Evolutionary conservation across 2,329 filamentous ascomycete genomes (phyloP), one percentile per base, ranked within the genome.

Genomic region (Apiospora pterosperma): DNA sequence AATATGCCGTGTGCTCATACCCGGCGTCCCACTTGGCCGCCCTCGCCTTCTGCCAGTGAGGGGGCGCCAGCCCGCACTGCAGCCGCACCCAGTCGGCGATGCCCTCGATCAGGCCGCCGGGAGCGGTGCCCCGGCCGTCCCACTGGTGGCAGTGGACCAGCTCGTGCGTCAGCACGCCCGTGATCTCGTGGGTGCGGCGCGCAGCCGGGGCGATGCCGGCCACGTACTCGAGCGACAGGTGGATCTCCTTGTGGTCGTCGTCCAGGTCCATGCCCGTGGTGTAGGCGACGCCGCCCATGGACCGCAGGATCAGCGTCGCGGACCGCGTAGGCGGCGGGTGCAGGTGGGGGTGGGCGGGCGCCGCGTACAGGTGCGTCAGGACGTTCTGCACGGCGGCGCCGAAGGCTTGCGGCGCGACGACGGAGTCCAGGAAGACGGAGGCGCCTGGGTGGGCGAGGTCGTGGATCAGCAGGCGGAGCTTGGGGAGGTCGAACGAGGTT

Each of bases 71-170:
- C 0, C 85, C 85, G 61, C 89, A 89, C 68, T 87, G 88, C 66
- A 98, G 79, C 2, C 95, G 86, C 28, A 98, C 94, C 87, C 92
- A 98, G 78, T 98, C 96, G 23, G 95, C 95, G 62, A 98, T 88
- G 0, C 95, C 95, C 77, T 98, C 95, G 64, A 97, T 90, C 59
- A 98, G 78, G 0, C 96, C 96, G 0, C 90, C 90, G 0, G 91
- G 91, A 52, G 88, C 87, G 5, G 80, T 80, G 1, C 82, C 83
- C 23, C 71, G 80, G 2, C 83, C 90, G 70, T 92, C 90, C 78
- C 92, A 91, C 77, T 98, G 95, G 79, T 91, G 96, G 79, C 93
- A 97, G 80, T 98, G 96, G 16, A 98, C 95, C 67, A 97, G 89
- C 78, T 98, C 95, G 75, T 98, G 95, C 1, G 91, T 90, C 23